Evolutionary conservation across 2,329 filamentous ascomycete species (phyloP), one percentile per base, ranked within the genome.

Genomic region (Botrytis galanthina): DNA sequence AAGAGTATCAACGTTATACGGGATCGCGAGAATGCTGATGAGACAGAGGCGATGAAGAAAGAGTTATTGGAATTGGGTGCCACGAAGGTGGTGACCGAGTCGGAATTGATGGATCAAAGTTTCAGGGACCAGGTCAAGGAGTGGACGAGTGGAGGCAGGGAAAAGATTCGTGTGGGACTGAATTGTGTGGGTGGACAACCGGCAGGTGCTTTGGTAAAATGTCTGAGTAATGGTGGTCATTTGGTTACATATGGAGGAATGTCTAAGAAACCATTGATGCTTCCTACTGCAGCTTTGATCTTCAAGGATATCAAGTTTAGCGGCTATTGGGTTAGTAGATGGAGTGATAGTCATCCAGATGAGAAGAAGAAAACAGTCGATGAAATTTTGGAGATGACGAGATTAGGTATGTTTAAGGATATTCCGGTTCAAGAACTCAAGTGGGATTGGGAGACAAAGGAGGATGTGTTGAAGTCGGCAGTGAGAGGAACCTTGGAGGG

Each of bases 181-280:
- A 99, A 99, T 82, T 98, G 96, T 81, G 95, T 99, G 0, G 96
- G 96, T 54, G 96, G 96, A 8, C 93, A 95, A 81, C 90, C 91
- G 18, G 94, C 94, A 6, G 91, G 92, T 42, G 88, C 91, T 1
- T 85, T 99, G 80, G 92, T 95, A 9, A 93, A 94, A 79, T 87
- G 88, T 10, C 86, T 99, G 4, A 86, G 87, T 8, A 84, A 89
- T 0, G 88, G 89, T 35, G 92, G 89, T 1, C 91, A 92, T 73
- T 86, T 98, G 82, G 94, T 99, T 37, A 97, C 95, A 7, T 99
- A 99, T 81, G 96, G 96, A 39, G 95, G 93, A 69, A 99, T 99
- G 96, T 90, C 93, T 48, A 93, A 92, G 81, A 91, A 97, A 84
- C 95, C 95, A 0, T 87, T 98, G 39, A 86, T 88, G 10, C 83